Evolutionary conservation across 2,329 filamentous ascomycete species (phyloP).

Genomic region (Sporothrix pseudoabietina): DNA sequence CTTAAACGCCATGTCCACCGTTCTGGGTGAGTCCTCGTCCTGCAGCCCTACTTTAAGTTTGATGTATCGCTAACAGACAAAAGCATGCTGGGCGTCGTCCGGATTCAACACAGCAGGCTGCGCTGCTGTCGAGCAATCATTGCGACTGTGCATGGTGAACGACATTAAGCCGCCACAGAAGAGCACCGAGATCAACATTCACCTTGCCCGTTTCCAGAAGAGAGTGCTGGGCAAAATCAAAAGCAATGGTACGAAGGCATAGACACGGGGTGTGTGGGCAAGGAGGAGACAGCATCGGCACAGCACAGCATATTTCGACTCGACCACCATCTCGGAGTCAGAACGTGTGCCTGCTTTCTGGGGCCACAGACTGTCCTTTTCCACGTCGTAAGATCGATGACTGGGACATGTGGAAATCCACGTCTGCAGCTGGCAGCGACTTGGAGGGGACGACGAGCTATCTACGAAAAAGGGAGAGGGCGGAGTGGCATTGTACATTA

Average conservation of each 20-base stretch:
- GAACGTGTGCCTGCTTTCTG: background rate
- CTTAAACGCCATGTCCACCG: conserved; percentile 58
- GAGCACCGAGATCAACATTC: conserved; percentile 86
- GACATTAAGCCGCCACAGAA: conserved; percentile 53
- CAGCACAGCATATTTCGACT: background rate
- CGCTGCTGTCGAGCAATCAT: conserved; percentile 59
- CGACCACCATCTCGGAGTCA: too few species aligned
- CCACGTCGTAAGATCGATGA: background rate
- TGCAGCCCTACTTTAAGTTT: too few species aligned
- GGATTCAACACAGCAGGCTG: conserved; percentile 67
- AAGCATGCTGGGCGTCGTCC: conserved; percentile 82
- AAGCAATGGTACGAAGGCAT: conserved; percentile 42
- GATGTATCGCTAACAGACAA: background rate
- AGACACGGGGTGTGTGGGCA: background rate
- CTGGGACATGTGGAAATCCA: background rate
- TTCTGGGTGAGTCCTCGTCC: conserved; percentile 51
- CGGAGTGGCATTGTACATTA: conserved; percentile 17
- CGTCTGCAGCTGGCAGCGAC: background rate
- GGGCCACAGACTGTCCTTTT: background rate
- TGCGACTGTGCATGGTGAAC: conserved; percentile 77
- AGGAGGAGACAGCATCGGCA: too few species aligned
- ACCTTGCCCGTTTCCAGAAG: conserved; percentile 76
- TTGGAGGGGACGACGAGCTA: background rate
- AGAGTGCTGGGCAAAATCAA: conserved; percentile 64
- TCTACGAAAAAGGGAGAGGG: background rate